A percentile compares a stretch with the other conserved stretches of the same genome.
Evolutionary conservation across 2,329 filamentous ascomycete species (phyloP).

Genomic region (Aspergillus hiratsukae): DNA sequence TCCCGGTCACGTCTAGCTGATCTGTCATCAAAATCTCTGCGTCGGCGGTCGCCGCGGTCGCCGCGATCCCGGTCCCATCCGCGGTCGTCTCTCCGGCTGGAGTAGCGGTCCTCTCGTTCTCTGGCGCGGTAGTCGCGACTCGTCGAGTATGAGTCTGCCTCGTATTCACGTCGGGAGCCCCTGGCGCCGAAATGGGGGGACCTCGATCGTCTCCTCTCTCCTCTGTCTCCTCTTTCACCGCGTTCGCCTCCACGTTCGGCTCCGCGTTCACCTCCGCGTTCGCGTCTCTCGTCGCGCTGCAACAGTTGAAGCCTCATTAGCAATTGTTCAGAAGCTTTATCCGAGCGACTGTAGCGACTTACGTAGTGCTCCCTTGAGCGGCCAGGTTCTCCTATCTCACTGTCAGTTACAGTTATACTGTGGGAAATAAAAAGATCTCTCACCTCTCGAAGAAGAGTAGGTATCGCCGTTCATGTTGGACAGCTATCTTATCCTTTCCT

Average conservation of each 20-base stretch:
- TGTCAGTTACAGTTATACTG: neutral
- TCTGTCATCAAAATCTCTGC: constrained; percentile 62
- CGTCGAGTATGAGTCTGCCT: constrained; percentile 83
- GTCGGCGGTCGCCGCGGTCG: constrained; percentile 45
- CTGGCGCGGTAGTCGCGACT: constrained; percentile 89
- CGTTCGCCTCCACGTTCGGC: constrained; percentile 39
- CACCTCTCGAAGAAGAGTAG: constrained; percentile 70
- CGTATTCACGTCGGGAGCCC: constrained; percentile 64
- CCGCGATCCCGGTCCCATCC: constrained; percentile 72
- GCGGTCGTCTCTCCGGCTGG: constrained; percentile 66
- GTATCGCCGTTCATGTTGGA: constrained; percentile 76
- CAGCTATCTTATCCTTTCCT: constrained; percentile 15
- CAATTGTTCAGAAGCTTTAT: neutral
- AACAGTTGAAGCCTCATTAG: neutral
- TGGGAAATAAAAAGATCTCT: constrained; percentile 20
- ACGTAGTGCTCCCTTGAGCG: constrained; percentile 53
- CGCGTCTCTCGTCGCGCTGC: constrained; percentile 46
- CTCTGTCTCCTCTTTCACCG: constrained; percentile 42
- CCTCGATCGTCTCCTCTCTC: constrained; percentile 72
- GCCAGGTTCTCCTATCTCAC: constrained; percentile 42
- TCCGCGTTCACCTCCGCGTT: constrained; percentile 35
- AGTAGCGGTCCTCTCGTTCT: constrained; percentile 89
- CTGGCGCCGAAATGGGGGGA: constrained; percentile 73
- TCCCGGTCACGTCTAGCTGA: constrained; percentile 47
- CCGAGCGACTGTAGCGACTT: constrained; percentile 22